A percentile compares a stretch with the other conserved stretches of the same genome.
These are phyloP conservation scores for Botrytis pseudocinerea DNA, from an alignment of 2,329 filamentous ascomycete species.

Conservation along the genomic window DNA sequence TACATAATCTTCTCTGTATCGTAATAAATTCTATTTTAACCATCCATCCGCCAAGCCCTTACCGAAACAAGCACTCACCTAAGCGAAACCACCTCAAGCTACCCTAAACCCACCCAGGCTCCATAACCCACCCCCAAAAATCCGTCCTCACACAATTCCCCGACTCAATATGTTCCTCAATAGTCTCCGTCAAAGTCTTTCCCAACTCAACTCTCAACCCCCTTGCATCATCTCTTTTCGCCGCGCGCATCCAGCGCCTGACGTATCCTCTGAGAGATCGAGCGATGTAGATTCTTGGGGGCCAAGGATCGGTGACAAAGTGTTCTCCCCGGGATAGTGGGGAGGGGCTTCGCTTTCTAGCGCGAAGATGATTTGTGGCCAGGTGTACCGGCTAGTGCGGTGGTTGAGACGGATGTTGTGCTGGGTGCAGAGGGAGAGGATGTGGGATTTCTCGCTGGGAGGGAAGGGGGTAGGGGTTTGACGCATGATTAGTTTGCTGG, in stretches of 20 bases:
- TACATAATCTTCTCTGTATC: accelerated
- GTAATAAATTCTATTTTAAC: neutral
- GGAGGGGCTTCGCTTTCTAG: neutral
- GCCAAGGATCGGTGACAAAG: neutral
- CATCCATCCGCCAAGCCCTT: neutral
- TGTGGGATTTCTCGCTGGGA: neutral
- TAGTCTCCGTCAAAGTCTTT: neutral
- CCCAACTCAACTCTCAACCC: neutral
- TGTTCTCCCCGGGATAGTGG: neutral
- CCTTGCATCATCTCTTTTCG: neutral
- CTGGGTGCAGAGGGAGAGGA: neutral
- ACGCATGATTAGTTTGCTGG: neutral
- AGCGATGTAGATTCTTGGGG: neutral
- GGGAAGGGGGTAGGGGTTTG: neutral
- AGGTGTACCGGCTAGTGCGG: neutral
- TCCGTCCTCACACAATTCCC: neutral
- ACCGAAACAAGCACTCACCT: neutral
- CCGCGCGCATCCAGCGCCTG: neutral
- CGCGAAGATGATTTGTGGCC: neutral
- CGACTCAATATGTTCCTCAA: neutral
- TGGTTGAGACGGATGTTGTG: neutral
- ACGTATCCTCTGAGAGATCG: no score
- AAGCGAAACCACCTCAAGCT: neutral
- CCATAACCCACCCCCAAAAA: neutral
- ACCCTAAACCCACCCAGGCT: neutral